phyloP scores from a whole-genome alignment of 169 alveolate genomes.

The Plasmodium yoelii region DNA sequence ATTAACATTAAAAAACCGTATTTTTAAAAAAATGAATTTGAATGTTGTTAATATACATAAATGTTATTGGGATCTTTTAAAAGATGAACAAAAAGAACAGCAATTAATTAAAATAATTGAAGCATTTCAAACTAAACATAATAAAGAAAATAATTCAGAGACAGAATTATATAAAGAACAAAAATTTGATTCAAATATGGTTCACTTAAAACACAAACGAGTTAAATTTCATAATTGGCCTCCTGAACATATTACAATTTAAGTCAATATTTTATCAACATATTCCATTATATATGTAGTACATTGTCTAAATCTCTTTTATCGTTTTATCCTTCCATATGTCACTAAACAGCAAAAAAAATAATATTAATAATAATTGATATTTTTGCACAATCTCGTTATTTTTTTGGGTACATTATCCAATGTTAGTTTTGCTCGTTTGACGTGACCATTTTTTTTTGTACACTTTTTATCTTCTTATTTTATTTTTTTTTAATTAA shows the following conservation, averaged over 20 bases:
- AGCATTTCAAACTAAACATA: conserved; percentile 47
- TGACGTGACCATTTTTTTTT: too few relatives aligned
- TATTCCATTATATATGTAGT: not conserved
- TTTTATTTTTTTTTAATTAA: too few relatives aligned
- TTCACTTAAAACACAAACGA: conserved; percentile 84
- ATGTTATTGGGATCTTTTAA: conserved; percentile 85
- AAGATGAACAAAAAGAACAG: conserved; percentile 83
- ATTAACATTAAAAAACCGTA: conserved; percentile 83
- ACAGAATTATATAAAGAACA: conserved; percentile 77
- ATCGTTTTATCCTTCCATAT: too few relatives aligned
- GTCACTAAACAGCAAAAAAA: too few relatives aligned
- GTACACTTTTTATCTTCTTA: too few relatives aligned
- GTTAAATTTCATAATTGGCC: conserved; percentile 89
- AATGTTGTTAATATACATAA: conserved; percentile 86
- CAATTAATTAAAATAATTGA: conserved; percentile 82
- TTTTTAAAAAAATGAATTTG: conserved; percentile 86
- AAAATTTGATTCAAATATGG: conserved; percentile 68
- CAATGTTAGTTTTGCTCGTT: too few relatives aligned
- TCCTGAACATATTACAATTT: conserved; percentile 86
- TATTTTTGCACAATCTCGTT: too few relatives aligned
- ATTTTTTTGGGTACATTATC: too few relatives aligned
- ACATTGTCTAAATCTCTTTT: not conserved
- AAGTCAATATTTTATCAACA: not conserved
- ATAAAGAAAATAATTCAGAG: conserved; percentile 30
- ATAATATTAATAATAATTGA: too few relatives aligned